Conservation (phyloP, 768 basidiomycete species). For the Boletus tomentosulus region DNA sequence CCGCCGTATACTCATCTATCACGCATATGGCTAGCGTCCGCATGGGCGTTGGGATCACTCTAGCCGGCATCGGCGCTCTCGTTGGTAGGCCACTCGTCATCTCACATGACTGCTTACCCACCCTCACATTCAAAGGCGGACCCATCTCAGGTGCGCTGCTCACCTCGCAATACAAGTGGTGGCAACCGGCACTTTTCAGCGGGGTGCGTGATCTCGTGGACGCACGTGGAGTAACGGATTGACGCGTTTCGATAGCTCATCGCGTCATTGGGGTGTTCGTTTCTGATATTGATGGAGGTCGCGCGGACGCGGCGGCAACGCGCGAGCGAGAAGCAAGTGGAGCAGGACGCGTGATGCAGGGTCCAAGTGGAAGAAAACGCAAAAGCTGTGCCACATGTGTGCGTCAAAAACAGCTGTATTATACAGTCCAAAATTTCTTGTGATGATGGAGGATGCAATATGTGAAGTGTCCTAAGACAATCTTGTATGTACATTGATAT, state of each 20-base stretch:
- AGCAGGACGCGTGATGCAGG: background rate
- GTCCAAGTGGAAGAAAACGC: background rate
- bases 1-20: background rate
- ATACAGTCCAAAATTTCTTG: background rate
- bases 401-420: background rate
- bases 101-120: background rate
- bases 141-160: constrained; percentile 60
- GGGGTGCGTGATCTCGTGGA: constrained; percentile 30
- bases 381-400: background rate
- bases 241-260: constrained; percentile 1
- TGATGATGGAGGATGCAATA: background rate
- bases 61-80: constrained; percentile 18
- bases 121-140: constrained; percentile 34
- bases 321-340: background rate
- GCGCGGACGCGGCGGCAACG: background rate
- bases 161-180: constrained; percentile 50
- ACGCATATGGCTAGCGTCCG: constrained; percentile 16
- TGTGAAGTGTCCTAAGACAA: too few relatives aligned
- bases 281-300: background rate
- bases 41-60: constrained; percentile 17
- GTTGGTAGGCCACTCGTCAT: constrained; percentile 13
- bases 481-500: too few relatives aligned
- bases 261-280: background rate
- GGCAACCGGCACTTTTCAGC: constrained; percentile 48
- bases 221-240: background rate